Conservation (phyloP, 225 moss, liverwort and hornwort species). For the Ulota crispa region DNA sequence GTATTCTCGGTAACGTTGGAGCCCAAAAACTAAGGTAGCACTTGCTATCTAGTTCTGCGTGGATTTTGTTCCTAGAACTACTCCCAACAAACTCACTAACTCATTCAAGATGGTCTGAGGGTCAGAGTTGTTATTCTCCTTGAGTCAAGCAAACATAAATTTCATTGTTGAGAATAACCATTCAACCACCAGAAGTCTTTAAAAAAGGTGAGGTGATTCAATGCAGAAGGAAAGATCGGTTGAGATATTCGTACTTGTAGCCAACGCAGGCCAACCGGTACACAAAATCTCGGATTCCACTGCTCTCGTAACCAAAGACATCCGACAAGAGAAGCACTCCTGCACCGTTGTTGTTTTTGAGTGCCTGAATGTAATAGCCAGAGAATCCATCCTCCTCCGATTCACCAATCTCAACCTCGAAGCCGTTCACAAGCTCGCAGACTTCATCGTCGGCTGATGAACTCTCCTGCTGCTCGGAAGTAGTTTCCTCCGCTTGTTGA, state of each 20-base stretch:
- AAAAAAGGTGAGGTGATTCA: neutral
- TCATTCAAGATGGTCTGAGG: neutral
- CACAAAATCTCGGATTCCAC: conserved; percentile 74
- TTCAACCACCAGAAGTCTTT: neutral
- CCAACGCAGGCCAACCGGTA: conserved; percentile 90
- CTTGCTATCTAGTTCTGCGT: neutral
- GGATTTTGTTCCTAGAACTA: neutral
- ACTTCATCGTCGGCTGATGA: conserved; percentile 59
- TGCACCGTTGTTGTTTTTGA: conserved; percentile 91
- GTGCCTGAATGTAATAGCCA: conserved; percentile 77
- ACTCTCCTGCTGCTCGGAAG: conserved; percentile 27
- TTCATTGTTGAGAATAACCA: neutral
- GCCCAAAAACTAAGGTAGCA: neutral
- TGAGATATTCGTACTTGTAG: conserved; percentile 74
- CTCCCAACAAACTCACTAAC: neutral
- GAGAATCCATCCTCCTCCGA: conserved; percentile 49
- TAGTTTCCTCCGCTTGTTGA: conserved; percentile 38
- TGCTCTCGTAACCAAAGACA: conserved; percentile 63
- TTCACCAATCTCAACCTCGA: conserved; percentile 70
- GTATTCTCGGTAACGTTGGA: neutral
- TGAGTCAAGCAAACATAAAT: neutral
- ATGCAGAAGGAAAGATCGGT: neutral
- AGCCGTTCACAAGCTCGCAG: conserved; percentile 89
- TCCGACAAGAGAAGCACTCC: conserved; percentile 73
- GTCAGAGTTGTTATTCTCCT: neutral